Evolutionary conservation across 495 filamentous ascomycete species (phyloP).

Genomic region (Tuber brumale): DNA sequence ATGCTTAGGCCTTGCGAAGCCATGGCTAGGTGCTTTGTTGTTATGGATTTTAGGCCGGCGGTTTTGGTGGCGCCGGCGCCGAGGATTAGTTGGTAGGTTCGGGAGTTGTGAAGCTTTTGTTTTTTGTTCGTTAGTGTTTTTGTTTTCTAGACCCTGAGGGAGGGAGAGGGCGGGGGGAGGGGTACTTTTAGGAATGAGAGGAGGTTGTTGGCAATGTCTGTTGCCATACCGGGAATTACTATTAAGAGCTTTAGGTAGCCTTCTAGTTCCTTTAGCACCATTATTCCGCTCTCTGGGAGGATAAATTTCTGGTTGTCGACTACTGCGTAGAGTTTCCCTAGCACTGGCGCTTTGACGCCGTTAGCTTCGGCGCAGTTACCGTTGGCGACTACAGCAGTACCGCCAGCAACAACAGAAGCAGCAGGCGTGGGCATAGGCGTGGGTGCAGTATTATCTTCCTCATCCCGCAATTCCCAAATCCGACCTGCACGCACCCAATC

Average conservation of each 20-base stretch:
- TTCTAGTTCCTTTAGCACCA: slow-evolving; percentile 72
- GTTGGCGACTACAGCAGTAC: slow-evolving; percentile 9
- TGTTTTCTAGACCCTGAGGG: background rate
- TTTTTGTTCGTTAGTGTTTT: slow-evolving; percentile 46
- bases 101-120: slow-evolving; percentile 79
- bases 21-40: slow-evolving; percentile 87
- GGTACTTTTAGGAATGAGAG: slow-evolving; percentile 47
- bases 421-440: background rate
- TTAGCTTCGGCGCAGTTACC: slow-evolving; percentile 27
- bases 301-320: slow-evolving; percentile 83
- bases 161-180: background rate
- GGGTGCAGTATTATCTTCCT: slow-evolving; percentile 30
- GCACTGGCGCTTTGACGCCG: slow-evolving; percentile 28
- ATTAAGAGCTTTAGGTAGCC: slow-evolving; percentile 75
- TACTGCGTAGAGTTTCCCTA: slow-evolving; percentile 51
- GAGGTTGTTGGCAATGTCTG: slow-evolving; percentile 67
- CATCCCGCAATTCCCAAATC: slow-evolving; percentile 58
- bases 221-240: slow-evolving; percentile 77
- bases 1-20: slow-evolving; percentile 87
- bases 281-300: slow-evolving; percentile 71
- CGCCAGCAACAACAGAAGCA: background rate
- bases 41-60: slow-evolving; percentile 94
- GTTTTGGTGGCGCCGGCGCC: slow-evolving; percentile 85
- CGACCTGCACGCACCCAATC: slow-evolving; percentile 65
- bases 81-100: slow-evolving; percentile 86